These are phyloP conservation scores for Sphaerobolus stellatus DNA, from an alignment of 1,284 basidiomycete species.

Conservation along the genomic window DNA sequence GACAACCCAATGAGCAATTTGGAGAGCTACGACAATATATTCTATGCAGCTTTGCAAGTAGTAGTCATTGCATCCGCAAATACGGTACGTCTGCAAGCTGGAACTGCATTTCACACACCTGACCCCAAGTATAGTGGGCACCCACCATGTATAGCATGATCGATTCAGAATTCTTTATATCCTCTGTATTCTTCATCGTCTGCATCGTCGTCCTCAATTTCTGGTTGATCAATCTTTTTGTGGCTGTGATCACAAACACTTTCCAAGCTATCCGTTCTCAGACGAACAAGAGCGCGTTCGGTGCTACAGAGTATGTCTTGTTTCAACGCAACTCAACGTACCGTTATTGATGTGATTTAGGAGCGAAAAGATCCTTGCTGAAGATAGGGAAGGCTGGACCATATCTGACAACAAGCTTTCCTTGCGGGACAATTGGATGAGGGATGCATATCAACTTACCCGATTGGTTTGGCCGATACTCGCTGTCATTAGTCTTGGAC, in stretches of 20 bases:
- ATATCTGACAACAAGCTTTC: constrained; percentile 45
- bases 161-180: constrained; percentile 88
- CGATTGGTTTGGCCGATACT: constrained; percentile 78
- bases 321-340: background rate
- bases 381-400: constrained; percentile 63
- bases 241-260: constrained; percentile 95
- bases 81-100: constrained; percentile 44
- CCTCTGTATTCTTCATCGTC: constrained; percentile 86
- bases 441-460: constrained; percentile 59
- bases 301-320: constrained; percentile 62
- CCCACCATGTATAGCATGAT: constrained; percentile 89
- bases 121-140: constrained; percentile 53
- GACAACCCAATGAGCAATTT: constrained; percentile 69
- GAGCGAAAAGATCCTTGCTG: constrained; percentile 42
- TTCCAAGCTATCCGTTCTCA: constrained; percentile 88
- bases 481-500: constrained; percentile 67
- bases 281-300: constrained; percentile 92
- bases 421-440: constrained; percentile 46
- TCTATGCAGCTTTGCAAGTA: constrained; percentile 80
- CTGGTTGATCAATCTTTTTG: constrained; percentile 93
- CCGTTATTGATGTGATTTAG: constrained; percentile 29
- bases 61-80: constrained; percentile 83
- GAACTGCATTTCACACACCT: background rate
- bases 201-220: constrained; percentile 86
- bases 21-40: constrained; percentile 90